phyloP scores from a whole-genome alignment of 192 early-diverging fungal genomes.

The Entomortierella lignicola region DNA sequence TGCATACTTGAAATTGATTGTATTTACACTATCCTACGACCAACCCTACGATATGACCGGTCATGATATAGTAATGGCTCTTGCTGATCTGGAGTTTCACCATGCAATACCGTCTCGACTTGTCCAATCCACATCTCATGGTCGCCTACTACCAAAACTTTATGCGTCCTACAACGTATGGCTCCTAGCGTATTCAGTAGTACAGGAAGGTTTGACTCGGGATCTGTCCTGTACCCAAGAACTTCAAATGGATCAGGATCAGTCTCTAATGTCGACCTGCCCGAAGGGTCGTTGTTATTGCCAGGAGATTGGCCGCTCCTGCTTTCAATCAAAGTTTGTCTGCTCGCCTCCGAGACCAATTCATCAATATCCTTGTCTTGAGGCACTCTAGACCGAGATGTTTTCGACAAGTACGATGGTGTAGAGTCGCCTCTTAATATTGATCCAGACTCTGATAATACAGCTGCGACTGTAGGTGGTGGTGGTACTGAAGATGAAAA shows the following conservation, averaged over 20 bases:
- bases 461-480: slow-evolving; percentile 28
- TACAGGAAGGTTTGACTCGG: slow-evolving; percentile 62
- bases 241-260: slow-evolving; percentile 60
- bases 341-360: slow-evolving; percentile 23
- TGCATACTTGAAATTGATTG: background rate
- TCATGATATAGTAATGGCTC: slow-evolving; percentile 66
- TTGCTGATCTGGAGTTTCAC: slow-evolving; percentile 55
- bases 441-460: background rate
- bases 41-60: slow-evolving; percentile 60
- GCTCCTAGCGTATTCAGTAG: slow-evolving; percentile 67
- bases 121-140: slow-evolving; percentile 74
- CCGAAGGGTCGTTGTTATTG: background rate
- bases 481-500: slow-evolving; percentile 66
- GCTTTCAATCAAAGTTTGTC: slow-evolving; percentile 24
- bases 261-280: background rate
- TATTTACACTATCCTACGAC: slow-evolving; percentile 26
- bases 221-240: slow-evolving; percentile 53
- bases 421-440: background rate
- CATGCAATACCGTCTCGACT: slow-evolving; percentile 66
- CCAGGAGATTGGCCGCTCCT: background rate
- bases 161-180: slow-evolving; percentile 64
- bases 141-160: slow-evolving; percentile 65
- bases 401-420: background rate
- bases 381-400: background rate
- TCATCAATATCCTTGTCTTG: slow-evolving; percentile 45